Base-by-base conservation (phyloP, 495 filamentous ascomycete genomes). In the Opeltia flavorubescens region DNA sequence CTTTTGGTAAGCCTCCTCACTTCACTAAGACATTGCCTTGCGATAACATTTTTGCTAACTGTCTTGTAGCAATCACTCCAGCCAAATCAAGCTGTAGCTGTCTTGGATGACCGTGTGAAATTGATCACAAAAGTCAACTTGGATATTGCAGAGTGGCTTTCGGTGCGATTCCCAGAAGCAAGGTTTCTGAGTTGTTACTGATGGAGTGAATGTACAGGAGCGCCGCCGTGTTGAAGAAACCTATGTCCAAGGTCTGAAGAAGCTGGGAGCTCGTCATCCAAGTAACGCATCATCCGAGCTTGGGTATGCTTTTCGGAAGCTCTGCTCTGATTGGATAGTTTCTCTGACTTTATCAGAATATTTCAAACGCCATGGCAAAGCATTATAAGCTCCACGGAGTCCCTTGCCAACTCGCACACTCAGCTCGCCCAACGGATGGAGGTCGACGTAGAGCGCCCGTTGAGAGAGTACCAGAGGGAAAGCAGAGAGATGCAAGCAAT, bases 61-160 rank as follows among this genome's bases (percentile, higher is more conserved):
- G 26, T 49, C 15, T 18, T 4, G 47, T 56, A 96, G 89, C 81
- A 78, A 48, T 79, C 78, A 52, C 73, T 98, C 54, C 78, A 88
- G 55, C 93, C 91, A 12, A 70, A 68, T 53, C 86, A 91, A 67
- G 89, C 93, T 45, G 86, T 89, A 26, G 74, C 74, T 47, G 75
- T 88, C 26, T 71, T 99, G 46, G 80, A 81, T 59, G 89, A 96
- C 59, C 85, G 93, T 53, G 75, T 96, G 58, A 83, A 83, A 62
- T 72, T 86, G 59, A 89, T 95, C 57, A 76, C 78, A 49, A 84
- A 78, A 59, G 69, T 94, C 70, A 95, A 99, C 67, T 61, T 70
- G 52, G 85, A 95, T 62, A 86, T 99, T 55, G 89, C 91, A 55
- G 89, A 96, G 65, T 99, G 89, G 84, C 72, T 99, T 44, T 85